These are phyloP conservation scores for Euphorbia schlechtendalii DNA, from an alignment of 441 rosid species.

Conservation along the genomic window DNA sequence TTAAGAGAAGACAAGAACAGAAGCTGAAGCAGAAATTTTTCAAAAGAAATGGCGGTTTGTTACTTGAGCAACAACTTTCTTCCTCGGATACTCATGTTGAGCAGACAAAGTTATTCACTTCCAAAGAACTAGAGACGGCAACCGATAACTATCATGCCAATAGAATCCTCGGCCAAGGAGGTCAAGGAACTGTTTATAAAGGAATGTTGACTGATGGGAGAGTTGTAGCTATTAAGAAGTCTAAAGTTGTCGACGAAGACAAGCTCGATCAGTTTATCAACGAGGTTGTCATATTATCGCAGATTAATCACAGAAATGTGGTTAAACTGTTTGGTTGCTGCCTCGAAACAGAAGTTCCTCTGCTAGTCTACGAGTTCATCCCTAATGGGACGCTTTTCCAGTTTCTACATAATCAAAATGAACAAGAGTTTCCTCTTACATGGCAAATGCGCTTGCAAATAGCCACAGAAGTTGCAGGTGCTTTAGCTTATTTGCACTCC, in stretches of 20 bases:
- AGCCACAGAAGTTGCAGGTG: slow-evolving; percentile 18
- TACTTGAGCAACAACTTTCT: slow-evolving; percentile 15
- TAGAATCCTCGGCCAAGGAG: slow-evolving; percentile 19
- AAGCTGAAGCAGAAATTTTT: slow-evolving; percentile 15
- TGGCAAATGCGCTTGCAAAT: slow-evolving; percentile 18
- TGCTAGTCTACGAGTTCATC: slow-evolving; percentile 19
- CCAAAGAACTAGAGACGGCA: slow-evolving; percentile 15
- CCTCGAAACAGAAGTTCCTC: slow-evolving; percentile 19
- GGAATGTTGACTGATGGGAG: slow-evolving; percentile 21
- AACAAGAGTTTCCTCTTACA: slow-evolving; percentile 14
- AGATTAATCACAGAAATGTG: slow-evolving; percentile 18
- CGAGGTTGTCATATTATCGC: slow-evolving; percentile 19
- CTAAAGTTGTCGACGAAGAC: slow-evolving; percentile 13
- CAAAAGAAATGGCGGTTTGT: slow-evolving; percentile 20
- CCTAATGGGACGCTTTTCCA: slow-evolving; percentile 18
- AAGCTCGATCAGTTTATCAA: slow-evolving; percentile 18
- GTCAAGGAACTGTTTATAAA: slow-evolving; percentile 19
- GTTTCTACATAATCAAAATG: slow-evolving; percentile 6
- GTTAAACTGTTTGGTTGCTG: slow-evolving; percentile 17
- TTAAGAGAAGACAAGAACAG: slow-evolving; percentile 9
- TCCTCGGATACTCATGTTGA: slow-evolving; percentile 12
- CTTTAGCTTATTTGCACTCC: slow-evolving; percentile 17
- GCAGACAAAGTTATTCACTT: slow-evolving; percentile 11
- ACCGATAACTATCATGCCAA: slow-evolving; percentile 15
- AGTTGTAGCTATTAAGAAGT: slow-evolving; percentile 15